Evolutionary conservation across 495 filamentous ascomycete genomes (phyloP).

Genomic region (Evansstolkia leycettana): DNA sequence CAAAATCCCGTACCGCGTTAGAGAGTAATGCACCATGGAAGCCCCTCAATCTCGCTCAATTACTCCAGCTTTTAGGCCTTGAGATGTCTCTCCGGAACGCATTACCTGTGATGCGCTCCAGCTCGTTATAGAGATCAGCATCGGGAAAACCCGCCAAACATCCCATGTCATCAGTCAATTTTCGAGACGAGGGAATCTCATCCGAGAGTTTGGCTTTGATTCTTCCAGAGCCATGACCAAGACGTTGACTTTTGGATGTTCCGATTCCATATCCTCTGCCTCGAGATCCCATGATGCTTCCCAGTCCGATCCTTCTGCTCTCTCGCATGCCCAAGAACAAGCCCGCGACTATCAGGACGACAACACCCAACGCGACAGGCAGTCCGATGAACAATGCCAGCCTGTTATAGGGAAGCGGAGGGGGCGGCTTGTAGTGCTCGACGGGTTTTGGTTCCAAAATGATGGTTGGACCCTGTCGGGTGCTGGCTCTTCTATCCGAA

Average conservation of each 20-base stretch:
- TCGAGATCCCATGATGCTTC: constrained; percentile 6
- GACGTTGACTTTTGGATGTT: constrained; percentile 9
- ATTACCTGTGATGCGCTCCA: constrained; percentile 5
- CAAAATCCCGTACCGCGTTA: too few species aligned
- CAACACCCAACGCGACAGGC: constrained; percentile 11
- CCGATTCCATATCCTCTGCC: constrained; percentile 10
- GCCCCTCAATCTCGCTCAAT: too few species aligned
- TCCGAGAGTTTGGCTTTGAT: constrained; percentile 1
- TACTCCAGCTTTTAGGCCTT: constrained; percentile 10
- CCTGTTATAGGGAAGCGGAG: constrained; percentile 13
- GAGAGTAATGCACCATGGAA: too few species aligned
- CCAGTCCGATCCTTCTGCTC: constrained; percentile 9
- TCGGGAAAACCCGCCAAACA: constrained; percentile 5
- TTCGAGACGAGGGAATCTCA: constrained; percentile 1
- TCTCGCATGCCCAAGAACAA: constrained; percentile 15
- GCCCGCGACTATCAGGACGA: constrained; percentile 10
- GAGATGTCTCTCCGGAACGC: constrained; percentile 6
- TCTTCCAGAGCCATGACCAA: neutral
- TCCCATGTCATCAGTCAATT: constrained; percentile 7
- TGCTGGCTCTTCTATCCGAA: constrained; percentile 12
- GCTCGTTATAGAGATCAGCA: constrained; percentile 3
- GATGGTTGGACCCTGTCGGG: constrained; percentile 15
- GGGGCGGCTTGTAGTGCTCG: constrained; percentile 16
- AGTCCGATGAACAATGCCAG: constrained; percentile 13
- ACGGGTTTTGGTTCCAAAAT: constrained; percentile 10